A percentile compares a stretch with the other conserved stretches of the same genome.
Evolutionary conservation across 352 stramenopile species (phyloP).

Genomic region (Globisporangium apiculatum): DNA sequence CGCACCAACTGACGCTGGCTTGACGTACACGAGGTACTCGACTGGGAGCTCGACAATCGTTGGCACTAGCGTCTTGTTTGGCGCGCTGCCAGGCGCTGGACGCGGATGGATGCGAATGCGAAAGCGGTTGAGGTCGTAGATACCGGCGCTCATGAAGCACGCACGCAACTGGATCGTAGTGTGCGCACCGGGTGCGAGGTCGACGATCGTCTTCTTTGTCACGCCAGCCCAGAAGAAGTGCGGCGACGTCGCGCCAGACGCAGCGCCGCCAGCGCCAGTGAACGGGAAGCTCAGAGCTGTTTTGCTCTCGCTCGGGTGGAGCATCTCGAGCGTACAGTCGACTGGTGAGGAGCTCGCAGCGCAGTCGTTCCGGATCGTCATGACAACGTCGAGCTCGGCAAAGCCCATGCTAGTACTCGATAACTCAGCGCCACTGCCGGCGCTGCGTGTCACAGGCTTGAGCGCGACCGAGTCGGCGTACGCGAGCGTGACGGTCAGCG

Average conservation of each 20-base stretch:
- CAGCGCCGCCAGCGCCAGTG: neutral
- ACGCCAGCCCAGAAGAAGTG: constrained; percentile 78
- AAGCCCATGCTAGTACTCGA: constrained; percentile 23
- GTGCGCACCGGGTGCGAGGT: constrained; percentile 38
- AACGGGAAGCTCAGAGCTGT: constrained; percentile 5
- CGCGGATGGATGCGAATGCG: constrained; percentile 43
- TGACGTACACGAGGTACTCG: constrained; percentile 75
- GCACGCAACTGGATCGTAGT: constrained; percentile 55
- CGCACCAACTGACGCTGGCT: constrained; percentile 7
- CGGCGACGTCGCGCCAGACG: constrained; percentile 23
- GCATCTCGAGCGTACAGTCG: constrained; percentile 73
- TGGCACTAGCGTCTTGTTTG: constrained; percentile 10
- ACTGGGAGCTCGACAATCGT: constrained; percentile 61
- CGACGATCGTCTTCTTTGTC: constrained; percentile 58
- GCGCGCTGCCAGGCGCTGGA: too few species aligned
- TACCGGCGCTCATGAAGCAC: constrained; percentile 61
- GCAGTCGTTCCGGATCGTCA: constrained; percentile 72
- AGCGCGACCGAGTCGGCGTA: constrained; percentile 41
- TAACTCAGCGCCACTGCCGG: neutral
- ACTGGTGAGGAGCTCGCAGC: constrained; percentile 39
- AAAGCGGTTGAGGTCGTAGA: constrained; percentile 84
- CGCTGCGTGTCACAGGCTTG: constrained; percentile 5
- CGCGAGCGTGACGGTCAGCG: constrained; percentile 61
- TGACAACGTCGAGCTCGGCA: constrained; percentile 60
- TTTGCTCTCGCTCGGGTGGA: constrained; percentile 64